These are phyloP conservation scores for Phyllosticta citribraziliensis DNA, from an alignment of 2,329 filamentous ascomycete genomes.

Conservation along the genomic window DNA sequence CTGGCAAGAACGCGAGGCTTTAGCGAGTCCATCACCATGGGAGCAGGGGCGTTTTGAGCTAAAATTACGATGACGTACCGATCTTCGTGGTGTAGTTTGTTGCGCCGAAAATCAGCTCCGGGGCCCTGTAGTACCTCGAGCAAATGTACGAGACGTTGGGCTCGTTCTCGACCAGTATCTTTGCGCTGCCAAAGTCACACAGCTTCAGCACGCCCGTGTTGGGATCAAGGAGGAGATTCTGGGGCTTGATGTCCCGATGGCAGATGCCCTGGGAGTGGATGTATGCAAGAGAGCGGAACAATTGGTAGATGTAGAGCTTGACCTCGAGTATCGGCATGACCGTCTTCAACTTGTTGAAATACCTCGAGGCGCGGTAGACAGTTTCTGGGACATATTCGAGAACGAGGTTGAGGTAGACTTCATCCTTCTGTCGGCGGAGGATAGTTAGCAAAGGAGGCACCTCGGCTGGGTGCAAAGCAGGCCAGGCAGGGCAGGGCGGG, in stretches of 20 bases:
- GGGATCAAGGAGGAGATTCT: slow-evolving; percentile 91
- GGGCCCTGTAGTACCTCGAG: slow-evolving; percentile 95
- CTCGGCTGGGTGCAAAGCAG: slow-evolving; percentile 15
- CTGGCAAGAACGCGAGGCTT: slow-evolving; percentile 38
- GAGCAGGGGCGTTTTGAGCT: slow-evolving; percentile 1
- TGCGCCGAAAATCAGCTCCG: slow-evolving; percentile 95
- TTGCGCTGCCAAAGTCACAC: slow-evolving; percentile 97
- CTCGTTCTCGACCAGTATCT: slow-evolving; percentile 97
- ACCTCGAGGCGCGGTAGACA: slow-evolving; percentile 92
- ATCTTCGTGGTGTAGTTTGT: slow-evolving; percentile 99
- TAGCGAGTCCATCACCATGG: slow-evolving; percentile 12
- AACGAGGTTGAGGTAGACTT: slow-evolving; percentile 96
- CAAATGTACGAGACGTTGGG: slow-evolving; percentile 99
- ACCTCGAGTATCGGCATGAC: slow-evolving; percentile 98
- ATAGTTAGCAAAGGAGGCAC: slow-evolving; percentile 21
- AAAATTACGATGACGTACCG: slow-evolving; percentile 50
- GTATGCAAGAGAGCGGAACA: slow-evolving; percentile 95
- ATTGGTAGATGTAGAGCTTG: slow-evolving; percentile 99
- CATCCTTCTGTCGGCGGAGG: slow-evolving; percentile 53
- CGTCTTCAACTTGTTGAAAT: slow-evolving; percentile 99
- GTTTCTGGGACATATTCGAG: slow-evolving; percentile 98
- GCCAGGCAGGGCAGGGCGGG: slow-evolving; percentile 12
- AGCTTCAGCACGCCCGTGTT: slow-evolving; percentile 87
- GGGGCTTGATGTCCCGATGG: slow-evolving; percentile 97
- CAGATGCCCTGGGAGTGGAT: slow-evolving; percentile 99